Evolutionary conservation across 345 rosid species (phyloP), one percentile per base, ranked within the genome.

Genomic region (Anacardium occidentale): DNA sequence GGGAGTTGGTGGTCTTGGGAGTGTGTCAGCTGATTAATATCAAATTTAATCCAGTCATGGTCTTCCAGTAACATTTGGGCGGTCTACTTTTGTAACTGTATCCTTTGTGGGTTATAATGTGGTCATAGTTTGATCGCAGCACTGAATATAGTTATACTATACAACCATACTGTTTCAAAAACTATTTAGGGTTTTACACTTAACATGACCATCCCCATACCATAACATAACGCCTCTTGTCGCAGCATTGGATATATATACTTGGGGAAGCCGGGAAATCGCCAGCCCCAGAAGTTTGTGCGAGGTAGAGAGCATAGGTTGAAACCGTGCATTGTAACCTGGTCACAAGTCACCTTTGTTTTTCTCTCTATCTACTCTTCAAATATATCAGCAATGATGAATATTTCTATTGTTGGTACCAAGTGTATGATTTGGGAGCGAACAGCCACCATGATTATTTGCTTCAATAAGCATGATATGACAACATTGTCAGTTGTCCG

Each of bases 1-100:
- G 99, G 99, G 99, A 32, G 80, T 94, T 77, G 99, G 99, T 74
- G 99, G 99, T 62, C 97, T 92, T 68, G 99, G 99, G 55, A 90
- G 99, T 83, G 99, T 94, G 78, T 98, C 97, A 3, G 98, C 99
- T 79, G 85, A 68, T 62, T 83, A 66, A 78, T 20, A 25, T 17
- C 58, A 51, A 26, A 53, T 25, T 72, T n/a, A 75, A n/a, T 24
- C 62, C 50, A 20, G 32, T 29, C 9, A 52, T 32, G n/a, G 12
- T 60, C 71, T 60, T 32, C 62, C 50, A 37, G 68, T 47, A 66
- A 53, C 64, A 48, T 13, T 25, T 45, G 15, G 61, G 29, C 47
- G 58, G 48, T 70, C 42, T 37, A 37, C 9, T 8, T 9, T 37
- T 48, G 29, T 32, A 21, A 67, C 53, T 40, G 2, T 47, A 54